Evolutionary conservation across 768 basidiomycete species (phyloP), one percentile per base, ranked within the genome.

Genomic region (Suillus discolor): DNA sequence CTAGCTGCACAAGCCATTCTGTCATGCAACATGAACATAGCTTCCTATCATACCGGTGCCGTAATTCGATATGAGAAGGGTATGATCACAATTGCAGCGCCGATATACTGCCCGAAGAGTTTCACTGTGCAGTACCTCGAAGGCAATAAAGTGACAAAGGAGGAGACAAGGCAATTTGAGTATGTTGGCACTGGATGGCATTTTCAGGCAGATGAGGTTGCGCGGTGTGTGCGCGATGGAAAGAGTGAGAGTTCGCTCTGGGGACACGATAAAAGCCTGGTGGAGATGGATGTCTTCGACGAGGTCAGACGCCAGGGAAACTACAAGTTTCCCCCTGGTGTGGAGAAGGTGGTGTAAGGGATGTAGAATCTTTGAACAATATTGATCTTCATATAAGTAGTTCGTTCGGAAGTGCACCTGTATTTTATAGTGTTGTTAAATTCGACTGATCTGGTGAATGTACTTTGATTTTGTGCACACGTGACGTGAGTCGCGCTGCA

Each of bases 121-220:
- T 93, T 87, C 78, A 89, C 80, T 1, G 87, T 94, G 59, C 81
- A 88, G 71, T 86, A 89, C 70, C 81, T 82, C 65, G 83, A 81
- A 45, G 81, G 82, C 63, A 84, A 83, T 1, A 81, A 81, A 53
- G 73, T 83, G 41, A 79, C 79, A 39, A 80, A 80, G 60, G 89
- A 91, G 71, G 90, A 92, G 73, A 87, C 81, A 55, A 82, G 77
- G 65, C 75, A 71, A 34, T 87, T 90, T 67, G 80, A 86, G 49
- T 89, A 89, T 71, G 77, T 82, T 5, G 92, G 92, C 12, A 80
- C 79, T 41, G 94, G 93, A 9, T 92, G 86, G 90, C 86, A 93
- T 75, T 96, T 89, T 76, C 86, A 96, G 76, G 93, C 94, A 4
- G 94, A 96, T 71, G 93, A 96, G 66, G 93, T 94, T 13, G 94